A percentile compares a stretch with the other conserved stretches of the same genome.
These are phyloP conservation scores for Bipolaris zeicola DNA, from an alignment of 2,329 filamentous ascomycete genomes.

Conservation along the genomic window DNA sequence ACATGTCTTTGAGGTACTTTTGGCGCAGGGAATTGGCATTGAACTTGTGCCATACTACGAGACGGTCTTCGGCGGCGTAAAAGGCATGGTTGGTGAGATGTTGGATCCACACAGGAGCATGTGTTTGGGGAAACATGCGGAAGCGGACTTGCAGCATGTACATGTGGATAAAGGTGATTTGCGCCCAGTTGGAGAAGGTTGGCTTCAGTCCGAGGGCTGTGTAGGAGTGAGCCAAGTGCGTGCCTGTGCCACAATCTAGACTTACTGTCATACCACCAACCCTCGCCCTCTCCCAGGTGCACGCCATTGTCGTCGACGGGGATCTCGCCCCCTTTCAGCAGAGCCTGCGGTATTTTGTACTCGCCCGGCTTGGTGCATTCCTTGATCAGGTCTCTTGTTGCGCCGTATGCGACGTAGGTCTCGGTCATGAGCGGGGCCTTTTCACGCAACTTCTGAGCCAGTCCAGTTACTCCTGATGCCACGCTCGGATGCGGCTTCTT, in stretches of 20 bases:
- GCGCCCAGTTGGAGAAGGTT: constrained; percentile 94
- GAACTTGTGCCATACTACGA: constrained; percentile 79
- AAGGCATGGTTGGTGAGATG: constrained; percentile 96
- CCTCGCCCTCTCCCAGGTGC: constrained; percentile 75
- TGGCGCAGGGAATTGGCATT: constrained; percentile 61
- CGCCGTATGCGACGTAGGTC: constrained; percentile 79
- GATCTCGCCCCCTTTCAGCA: constrained; percentile 69
- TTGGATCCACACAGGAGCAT: constrained; percentile 79
- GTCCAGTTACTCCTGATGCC: constrained; percentile 22
- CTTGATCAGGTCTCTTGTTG: constrained; percentile 79
- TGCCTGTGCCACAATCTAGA: background rate
- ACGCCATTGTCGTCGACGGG: constrained; percentile 77
- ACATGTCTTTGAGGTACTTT: constrained; percentile 80
- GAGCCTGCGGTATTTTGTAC: constrained; percentile 74
- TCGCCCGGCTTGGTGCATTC: constrained; percentile 73
- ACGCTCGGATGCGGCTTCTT: constrained; percentile 24
- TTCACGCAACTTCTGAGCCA: constrained; percentile 41
- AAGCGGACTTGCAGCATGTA: constrained; percentile 86
- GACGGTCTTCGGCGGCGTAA: constrained; percentile 82
- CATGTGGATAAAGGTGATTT: constrained; percentile 95
- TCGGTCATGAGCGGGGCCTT: constrained; percentile 52
- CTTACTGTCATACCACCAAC: constrained; percentile 83
- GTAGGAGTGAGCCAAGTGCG: constrained; percentile 17
- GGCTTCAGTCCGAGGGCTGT: constrained; percentile 77
- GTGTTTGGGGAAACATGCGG: constrained; percentile 73